These are phyloP conservation scores for Fusarium sp. DNA, from an alignment of 2,329 filamentous ascomycete genomes.

Conservation along the genomic window DNA sequence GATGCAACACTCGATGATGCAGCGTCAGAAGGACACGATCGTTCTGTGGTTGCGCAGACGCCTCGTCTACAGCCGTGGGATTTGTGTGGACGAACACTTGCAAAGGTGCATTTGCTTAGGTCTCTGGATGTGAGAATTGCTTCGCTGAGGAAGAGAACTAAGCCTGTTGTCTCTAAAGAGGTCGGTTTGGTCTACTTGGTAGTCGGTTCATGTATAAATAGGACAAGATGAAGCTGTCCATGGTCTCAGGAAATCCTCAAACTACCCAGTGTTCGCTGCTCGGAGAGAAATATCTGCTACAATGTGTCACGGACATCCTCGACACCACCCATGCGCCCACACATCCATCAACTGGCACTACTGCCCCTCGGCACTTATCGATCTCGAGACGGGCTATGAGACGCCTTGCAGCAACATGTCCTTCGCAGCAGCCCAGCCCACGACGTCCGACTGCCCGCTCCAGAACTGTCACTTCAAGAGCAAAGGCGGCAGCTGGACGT, in stretches of 20 bases:
- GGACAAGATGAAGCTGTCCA: constrained; percentile 17
- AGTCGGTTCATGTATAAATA: constrained; percentile 41
- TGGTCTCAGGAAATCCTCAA: neutral
- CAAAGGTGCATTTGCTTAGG: constrained; percentile 63
- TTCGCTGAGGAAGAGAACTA: constrained; percentile 70
- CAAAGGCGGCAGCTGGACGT: constrained; percentile 66
- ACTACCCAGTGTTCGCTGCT: constrained; percentile 1
- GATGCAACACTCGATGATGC: constrained; percentile 42
- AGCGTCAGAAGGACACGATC: constrained; percentile 32
- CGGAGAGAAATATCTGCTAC: constrained; percentile 31
- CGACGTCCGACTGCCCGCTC: constrained; percentile 61
- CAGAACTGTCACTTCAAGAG: constrained; percentile 65
- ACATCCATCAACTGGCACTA: constrained; percentile 69
- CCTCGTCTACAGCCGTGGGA: constrained; percentile 23
- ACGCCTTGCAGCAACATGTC: constrained; percentile 63
- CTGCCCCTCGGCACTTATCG: constrained; percentile 61
- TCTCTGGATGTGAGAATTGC: constrained; percentile 66
- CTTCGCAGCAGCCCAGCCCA: constrained; percentile 61
- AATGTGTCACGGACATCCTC: constrained; percentile 69
- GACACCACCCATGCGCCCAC: constrained; percentile 65
- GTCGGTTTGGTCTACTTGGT: constrained; percentile 31
- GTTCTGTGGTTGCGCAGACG: constrained; percentile 35
- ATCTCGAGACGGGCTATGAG: constrained; percentile 64
- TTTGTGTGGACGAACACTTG: constrained; percentile 66
- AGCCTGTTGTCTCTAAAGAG: constrained; percentile 57